These are phyloP conservation scores for Aspergillus proliferans DNA, from an alignment of 2,329 filamentous ascomycete genomes.

Conservation along the genomic window DNA sequence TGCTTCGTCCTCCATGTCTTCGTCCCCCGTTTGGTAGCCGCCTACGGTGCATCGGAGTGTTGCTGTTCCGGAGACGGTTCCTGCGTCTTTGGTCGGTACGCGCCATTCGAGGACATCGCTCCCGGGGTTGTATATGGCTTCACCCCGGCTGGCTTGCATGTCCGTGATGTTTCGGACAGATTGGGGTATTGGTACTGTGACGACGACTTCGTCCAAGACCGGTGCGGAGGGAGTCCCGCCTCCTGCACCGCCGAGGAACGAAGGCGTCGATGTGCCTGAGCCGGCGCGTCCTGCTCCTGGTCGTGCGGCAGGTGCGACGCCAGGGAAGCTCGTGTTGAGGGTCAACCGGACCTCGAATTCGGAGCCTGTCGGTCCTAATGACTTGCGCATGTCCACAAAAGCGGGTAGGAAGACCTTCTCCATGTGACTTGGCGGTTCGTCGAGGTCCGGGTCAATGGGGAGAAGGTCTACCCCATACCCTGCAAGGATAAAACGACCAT, in stretches of 20 bases:
- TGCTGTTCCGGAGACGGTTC: slow-evolving; percentile 60
- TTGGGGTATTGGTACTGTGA: slow-evolving; percentile 71
- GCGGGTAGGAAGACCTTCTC: slow-evolving; percentile 75
- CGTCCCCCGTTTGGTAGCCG: slow-evolving; percentile 50
- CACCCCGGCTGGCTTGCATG: slow-evolving; percentile 71
- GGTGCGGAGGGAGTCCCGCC: slow-evolving; percentile 55
- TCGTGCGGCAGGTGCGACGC: slow-evolving; percentile 36
- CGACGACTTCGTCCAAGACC: slow-evolving; percentile 66
- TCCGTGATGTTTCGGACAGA: slow-evolving; percentile 78
- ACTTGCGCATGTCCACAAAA: slow-evolving; percentile 72
- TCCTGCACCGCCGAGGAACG: slow-evolving; percentile 45
- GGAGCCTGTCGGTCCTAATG: slow-evolving; percentile 64
- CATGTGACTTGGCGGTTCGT: slow-evolving; percentile 46
- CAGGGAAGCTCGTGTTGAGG: slow-evolving; percentile 60
- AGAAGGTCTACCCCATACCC: slow-evolving; percentile 92
- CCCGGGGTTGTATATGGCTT: slow-evolving; percentile 71
- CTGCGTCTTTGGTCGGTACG: slow-evolving; percentile 69
- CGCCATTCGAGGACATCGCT: slow-evolving; percentile 75
- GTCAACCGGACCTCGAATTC: slow-evolving; percentile 85
- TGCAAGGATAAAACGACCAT: slow-evolving; percentile 86
- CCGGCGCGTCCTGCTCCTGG: slow-evolving; percentile 35
- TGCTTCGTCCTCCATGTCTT: slow-evolving; percentile 42
- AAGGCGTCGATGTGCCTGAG: slow-evolving; percentile 44
- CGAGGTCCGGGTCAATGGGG: slow-evolving; percentile 58
- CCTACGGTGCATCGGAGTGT: slow-evolving; percentile 74